Conservation (phyloP, 73 alveolate genomes). For the Tetrahymena borealis region DNA sequence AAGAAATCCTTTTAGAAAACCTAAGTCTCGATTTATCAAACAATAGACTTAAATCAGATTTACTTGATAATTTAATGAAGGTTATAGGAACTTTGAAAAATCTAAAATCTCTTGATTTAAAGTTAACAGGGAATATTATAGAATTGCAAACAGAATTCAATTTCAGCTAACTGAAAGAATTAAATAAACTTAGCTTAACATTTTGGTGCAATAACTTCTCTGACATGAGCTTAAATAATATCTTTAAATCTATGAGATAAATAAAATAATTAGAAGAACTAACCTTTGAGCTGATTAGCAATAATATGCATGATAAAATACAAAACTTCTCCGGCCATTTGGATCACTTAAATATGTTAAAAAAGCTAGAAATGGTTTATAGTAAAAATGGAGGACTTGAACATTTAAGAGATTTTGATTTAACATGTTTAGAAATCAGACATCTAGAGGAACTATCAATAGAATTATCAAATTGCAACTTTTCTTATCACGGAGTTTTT, state of each 20-base stretch:
- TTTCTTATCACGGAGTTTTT: not conserved
- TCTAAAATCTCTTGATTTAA: not conserved
- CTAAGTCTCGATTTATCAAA: not conserved
- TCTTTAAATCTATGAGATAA: not conserved
- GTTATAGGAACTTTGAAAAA: not conserved
- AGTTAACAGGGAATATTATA: not conserved
- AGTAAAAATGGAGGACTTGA: not conserved
- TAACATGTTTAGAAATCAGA: not conserved
- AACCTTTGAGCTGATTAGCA: not conserved
- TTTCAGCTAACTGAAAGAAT: not conserved
- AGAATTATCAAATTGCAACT: not conserved
- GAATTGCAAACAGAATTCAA: not conserved
- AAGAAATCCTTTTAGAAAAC: not conserved
- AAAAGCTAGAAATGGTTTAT: not conserved
- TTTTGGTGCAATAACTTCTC: not conserved
- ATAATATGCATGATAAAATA: not conserved
- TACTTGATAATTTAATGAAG: not conserved
- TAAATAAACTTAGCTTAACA: not conserved
- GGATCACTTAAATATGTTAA: not conserved
- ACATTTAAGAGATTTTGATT: not conserved
- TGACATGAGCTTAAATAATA: not conserved
- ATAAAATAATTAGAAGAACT: not conserved
- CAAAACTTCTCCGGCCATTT: not conserved
- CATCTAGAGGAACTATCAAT: not conserved
- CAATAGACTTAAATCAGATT: not conserved